These are phyloP conservation scores for Phytophthora nicotianae DNA, from an alignment of 352 stramenopile species.

Conservation along the genomic window DNA sequence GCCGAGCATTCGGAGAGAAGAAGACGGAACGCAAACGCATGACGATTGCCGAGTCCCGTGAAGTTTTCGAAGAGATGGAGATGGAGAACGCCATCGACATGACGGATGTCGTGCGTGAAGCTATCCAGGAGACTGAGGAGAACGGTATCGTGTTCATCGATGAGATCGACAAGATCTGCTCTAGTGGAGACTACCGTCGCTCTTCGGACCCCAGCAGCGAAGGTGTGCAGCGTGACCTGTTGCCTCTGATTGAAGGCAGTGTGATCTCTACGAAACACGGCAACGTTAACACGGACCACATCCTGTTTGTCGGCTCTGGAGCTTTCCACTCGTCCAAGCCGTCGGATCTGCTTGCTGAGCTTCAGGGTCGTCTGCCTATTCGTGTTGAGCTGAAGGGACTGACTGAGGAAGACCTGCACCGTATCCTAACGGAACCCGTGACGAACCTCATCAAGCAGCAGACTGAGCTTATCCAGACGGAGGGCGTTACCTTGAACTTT, in stretches of 20 bases:
- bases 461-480: constrained; percentile 96
- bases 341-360: constrained; percentile 97
- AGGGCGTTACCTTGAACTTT: constrained; percentile 96
- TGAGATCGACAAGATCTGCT: constrained; percentile 99
- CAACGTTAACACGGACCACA: constrained; percentile 99
- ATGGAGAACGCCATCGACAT: constrained; percentile 95
- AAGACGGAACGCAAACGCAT: constrained; percentile 93
- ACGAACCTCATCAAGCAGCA: constrained; percentile 99
- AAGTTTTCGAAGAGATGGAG: constrained; percentile 96
- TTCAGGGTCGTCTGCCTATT: constrained; percentile 98
- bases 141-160: constrained; percentile 99
- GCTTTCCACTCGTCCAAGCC: constrained; percentile 98
- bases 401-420: constrained; percentile 98
- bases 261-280: constrained; percentile 99
- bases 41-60: constrained; percentile 93
- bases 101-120: constrained; percentile 86
- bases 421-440: constrained; percentile 99
- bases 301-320: constrained; percentile 98
- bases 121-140: constrained; percentile 95
- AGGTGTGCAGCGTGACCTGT: constrained; percentile 98
- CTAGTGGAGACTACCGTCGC: constrained; percentile 92
- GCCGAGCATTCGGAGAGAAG: constrained; percentile 78
- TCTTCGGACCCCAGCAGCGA: constrained; percentile 97
- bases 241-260: constrained; percentile 98
- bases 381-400: constrained; percentile 98